A percentile compares a stretch with the other conserved stretches of the same genome.
These are phyloP conservation scores for Ephemerocybe angulata DNA, from an alignment of 768 basidiomycete species.

Conservation along the genomic window DNA sequence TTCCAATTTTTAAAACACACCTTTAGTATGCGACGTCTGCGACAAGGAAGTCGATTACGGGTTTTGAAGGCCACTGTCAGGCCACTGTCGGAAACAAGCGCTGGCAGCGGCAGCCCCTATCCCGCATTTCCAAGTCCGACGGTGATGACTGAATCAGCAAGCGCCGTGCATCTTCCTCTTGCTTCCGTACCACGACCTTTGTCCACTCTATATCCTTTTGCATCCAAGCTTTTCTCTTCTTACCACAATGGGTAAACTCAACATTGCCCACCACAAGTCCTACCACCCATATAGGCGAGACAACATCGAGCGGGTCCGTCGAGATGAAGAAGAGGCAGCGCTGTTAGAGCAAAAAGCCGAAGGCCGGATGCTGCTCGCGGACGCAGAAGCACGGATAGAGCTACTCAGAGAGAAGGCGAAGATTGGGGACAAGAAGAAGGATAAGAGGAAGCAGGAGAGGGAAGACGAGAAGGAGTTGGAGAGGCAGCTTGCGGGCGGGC, in stretches of 20 bases:
- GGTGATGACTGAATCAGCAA: no score
- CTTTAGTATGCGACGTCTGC: no score
- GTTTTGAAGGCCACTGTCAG: no score
- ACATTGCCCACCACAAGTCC: conserved; percentile 89
- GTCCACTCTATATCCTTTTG: no score
- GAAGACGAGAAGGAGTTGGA: conserved; percentile 35
- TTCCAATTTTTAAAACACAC: no score
- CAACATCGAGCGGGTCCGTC: conserved; percentile 77
- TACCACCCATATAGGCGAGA: conserved; percentile 85
- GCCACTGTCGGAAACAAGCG: no score
- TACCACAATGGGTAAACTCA: conserved; percentile 75
- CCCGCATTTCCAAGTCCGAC: no score
- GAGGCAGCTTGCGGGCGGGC: conserved; percentile 11
- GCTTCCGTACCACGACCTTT: no score
- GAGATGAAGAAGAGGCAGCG: conserved; percentile 77
- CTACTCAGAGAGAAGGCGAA: conserved; percentile 62
- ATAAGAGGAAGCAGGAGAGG: conserved; percentile 35
- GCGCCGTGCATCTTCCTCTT: no score
- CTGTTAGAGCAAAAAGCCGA: conserved; percentile 66
- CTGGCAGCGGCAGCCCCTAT: no score
- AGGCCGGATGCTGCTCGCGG: conserved; percentile 72
- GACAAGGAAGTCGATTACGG: no score
- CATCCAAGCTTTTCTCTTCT: no score
- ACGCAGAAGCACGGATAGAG: conserved; percentile 76
- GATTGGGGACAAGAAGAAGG: conserved; percentile 21